These are phyloP conservation scores for Coniochaeta ligniaria DNA, from an alignment of 2,329 filamentous ascomycete species.

Conservation along the genomic window DNA sequence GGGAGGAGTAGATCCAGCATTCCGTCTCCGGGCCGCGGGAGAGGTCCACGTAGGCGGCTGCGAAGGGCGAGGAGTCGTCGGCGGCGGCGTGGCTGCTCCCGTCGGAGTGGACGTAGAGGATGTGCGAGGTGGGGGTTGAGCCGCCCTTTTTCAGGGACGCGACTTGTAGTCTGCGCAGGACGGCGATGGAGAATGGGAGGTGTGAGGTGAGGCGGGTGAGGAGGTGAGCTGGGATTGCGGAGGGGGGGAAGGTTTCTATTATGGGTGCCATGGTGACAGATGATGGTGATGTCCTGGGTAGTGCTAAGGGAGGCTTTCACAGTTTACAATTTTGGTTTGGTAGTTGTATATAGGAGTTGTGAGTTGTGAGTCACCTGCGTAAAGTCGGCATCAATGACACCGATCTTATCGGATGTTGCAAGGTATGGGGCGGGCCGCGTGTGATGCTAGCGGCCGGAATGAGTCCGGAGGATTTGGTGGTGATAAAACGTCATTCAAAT, in stretches of 20 bases:
- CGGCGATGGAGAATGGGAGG: conserved; percentile 51
- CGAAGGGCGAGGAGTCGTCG: conserved; percentile 33
- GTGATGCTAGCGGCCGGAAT: background rate
- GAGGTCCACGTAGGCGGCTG: conserved; percentile 55
- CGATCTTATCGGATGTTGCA: background rate
- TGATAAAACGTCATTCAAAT: background rate
- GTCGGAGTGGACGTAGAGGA: conserved; percentile 28
- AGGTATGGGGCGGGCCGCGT: background rate
- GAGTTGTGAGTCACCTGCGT: background rate
- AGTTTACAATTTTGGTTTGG: background rate
- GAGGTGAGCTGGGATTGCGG: conserved; percentile 17
- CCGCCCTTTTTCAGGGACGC: conserved; percentile 30
- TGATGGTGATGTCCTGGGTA: background rate
- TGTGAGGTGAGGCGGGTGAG: conserved; percentile 39
- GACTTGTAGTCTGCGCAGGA: conserved; percentile 59
- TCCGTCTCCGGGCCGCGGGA: conserved; percentile 56
- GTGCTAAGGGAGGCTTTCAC: background rate
- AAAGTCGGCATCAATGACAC: background rate
- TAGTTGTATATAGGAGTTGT: background rate
- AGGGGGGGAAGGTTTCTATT: background rate
- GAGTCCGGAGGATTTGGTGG: background rate
- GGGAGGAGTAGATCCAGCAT: conserved; percentile 52
- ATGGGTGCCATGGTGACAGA: background rate
- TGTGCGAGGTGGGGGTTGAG: conserved; percentile 32
- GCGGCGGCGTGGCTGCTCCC: background rate